These are phyloP conservation scores for Entomortierella lignicola DNA, from an alignment of 192 early-diverging fungal genomes.

Conservation along the genomic window DNA sequence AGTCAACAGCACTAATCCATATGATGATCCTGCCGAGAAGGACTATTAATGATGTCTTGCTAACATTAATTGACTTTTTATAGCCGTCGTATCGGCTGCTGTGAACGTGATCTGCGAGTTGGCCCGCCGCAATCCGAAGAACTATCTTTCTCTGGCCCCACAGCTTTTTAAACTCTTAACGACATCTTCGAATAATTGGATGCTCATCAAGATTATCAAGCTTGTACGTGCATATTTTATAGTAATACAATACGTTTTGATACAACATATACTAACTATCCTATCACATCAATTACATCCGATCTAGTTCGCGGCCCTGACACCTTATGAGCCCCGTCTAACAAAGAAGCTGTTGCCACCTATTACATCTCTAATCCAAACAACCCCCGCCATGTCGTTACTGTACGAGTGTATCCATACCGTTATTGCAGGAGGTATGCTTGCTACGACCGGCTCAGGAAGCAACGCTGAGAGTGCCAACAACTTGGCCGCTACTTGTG, in stretches of 20 bases:
- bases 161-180: conserved; percentile 92
- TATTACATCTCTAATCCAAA: conserved; percentile 85
- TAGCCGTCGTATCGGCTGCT: conserved; percentile 91
- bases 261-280: background rate
- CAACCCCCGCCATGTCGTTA: conserved; percentile 93
- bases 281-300: background rate
- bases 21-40: too few relatives aligned
- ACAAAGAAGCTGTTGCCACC: conserved; percentile 89
- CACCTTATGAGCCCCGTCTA: conserved; percentile 93
- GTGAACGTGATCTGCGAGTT: conserved; percentile 98
- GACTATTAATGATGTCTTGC: background rate
- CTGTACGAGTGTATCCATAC: conserved; percentile 98
- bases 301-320: conserved; percentile 86
- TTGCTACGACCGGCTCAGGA: conserved; percentile 67
- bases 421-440: conserved; percentile 89
- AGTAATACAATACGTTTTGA: background rate
- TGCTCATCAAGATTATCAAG: conserved; percentile 99
- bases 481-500: conserved; percentile 84
- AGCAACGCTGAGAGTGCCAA: conserved; percentile 61
- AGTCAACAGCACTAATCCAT: conserved; percentile 8
- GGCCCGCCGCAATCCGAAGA: conserved; percentile 90
- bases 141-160: conserved; percentile 94
- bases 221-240: conserved; percentile 64
- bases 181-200: conserved; percentile 97
- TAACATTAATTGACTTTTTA: conserved; percentile 13